These are phyloP conservation scores for Rhodamnia argentea DNA, from an alignment of 345 rosid genomes.

Conservation along the genomic window DNA sequence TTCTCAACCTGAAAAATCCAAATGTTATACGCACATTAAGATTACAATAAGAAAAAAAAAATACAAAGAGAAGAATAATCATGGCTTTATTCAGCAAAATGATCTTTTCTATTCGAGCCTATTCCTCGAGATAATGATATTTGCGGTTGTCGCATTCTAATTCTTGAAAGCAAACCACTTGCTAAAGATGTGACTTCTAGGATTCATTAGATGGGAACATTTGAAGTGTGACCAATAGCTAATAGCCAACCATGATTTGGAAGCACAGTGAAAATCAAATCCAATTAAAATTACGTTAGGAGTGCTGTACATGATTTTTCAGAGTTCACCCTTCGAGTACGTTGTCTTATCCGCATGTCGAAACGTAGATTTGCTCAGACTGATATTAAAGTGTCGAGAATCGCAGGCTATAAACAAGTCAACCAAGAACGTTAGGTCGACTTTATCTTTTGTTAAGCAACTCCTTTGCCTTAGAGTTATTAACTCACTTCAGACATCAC, in stretches of 20 bases:
- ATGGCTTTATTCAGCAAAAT: neutral
- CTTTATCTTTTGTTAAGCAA: neutral
- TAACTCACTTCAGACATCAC: neutral
- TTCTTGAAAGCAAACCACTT: neutral
- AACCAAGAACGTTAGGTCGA: neutral
- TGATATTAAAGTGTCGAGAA: neutral
- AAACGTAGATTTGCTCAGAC: neutral
- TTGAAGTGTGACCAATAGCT: neutral
- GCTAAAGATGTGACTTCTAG: neutral
- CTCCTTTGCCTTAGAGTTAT: neutral
- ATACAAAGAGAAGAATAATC: neutral
- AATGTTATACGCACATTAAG: neutral
- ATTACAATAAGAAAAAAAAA: neutral
- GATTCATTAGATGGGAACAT: neutral
- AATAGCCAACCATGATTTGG: neutral
- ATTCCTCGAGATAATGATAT: neutral
- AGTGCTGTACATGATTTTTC: neutral
- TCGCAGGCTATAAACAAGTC: neutral
- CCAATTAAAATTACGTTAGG: neutral
- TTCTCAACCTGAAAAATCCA: slow-evolving; percentile 31
- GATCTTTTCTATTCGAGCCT: neutral
- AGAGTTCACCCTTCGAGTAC: neutral
- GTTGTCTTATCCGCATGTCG: neutral
- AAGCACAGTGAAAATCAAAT: neutral
- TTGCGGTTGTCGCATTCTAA: neutral